These are phyloP conservation scores for Xanthoceras sorbifolium DNA, from an alignment of 345 rosid species.

Conservation along the genomic window DNA sequence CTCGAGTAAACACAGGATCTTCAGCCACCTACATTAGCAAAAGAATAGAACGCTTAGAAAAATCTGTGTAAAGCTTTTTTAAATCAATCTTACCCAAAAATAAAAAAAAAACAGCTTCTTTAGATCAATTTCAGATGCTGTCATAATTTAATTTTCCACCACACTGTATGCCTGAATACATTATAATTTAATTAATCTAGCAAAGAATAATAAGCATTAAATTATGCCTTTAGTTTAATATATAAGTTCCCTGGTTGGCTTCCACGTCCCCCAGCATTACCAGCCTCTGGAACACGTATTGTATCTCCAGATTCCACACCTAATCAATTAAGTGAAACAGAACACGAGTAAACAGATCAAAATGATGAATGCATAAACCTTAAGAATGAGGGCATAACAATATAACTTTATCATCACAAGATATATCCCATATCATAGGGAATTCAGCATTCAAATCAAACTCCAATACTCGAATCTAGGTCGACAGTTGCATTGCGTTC, in stretches of 20 bases:
- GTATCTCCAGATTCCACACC: slow-evolving; percentile 91
- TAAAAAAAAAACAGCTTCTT: not conserved
- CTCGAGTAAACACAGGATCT: slow-evolving; percentile 77
- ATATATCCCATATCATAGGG: not conserved
- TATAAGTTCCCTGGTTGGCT: slow-evolving; percentile 68
- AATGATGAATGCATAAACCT: slow-evolving; percentile 5
- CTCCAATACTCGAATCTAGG: not conserved
- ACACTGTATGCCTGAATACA: not conserved
- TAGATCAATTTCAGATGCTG: not conserved
- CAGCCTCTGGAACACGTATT: slow-evolving; percentile 68
- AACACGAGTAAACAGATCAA: slow-evolving; percentile 5
- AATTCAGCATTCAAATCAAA: not conserved
- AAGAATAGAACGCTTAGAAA: slow-evolving; percentile 13
- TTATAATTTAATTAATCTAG: not conserved
- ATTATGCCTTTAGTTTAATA: slow-evolving; percentile 73
- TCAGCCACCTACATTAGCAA: slow-evolving; percentile 63
- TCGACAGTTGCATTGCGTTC: not conserved
- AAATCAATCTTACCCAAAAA: not conserved
- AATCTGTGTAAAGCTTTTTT: not conserved
- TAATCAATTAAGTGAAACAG: slow-evolving; percentile 37
- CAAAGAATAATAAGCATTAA: not conserved
- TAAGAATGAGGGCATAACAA: not conserved
- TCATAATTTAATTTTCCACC: not conserved
- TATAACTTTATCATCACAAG: not conserved
- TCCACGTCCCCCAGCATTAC: slow-evolving; percentile 59